Conservation (phyloP, 176 grass and related monocot genomes). For the Oryza glaberrima region DNA sequence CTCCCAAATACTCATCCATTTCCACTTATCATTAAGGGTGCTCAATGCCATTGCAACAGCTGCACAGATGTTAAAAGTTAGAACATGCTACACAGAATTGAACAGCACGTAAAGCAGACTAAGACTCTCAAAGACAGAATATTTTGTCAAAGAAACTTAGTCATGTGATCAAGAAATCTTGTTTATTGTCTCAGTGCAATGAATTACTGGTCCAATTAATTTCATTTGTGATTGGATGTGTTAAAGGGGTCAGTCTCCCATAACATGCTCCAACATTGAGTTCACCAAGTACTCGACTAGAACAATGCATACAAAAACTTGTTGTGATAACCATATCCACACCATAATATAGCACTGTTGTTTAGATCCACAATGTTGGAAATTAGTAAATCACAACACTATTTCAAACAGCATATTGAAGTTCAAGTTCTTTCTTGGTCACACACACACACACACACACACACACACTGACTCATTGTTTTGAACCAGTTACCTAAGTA, state of each 20-base stretch:
- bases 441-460: too few relatives aligned
- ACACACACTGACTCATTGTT: not conserved
- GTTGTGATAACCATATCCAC: not conserved
- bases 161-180: not conserved
- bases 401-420: not conserved
- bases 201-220: not conserved
- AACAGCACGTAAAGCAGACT: not conserved
- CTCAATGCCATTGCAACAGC: constrained; percentile 72
- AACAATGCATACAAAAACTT: constrained; percentile 8
- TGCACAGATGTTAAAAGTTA: constrained; percentile 39
- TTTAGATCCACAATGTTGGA: not conserved
- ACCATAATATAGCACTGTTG: not conserved
- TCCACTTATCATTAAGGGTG: constrained; percentile 59
- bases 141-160: not conserved
- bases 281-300: not conserved
- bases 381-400: not conserved
- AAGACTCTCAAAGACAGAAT: not conserved
- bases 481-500: constrained; percentile 5
- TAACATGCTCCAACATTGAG: not conserved
- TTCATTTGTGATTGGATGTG: not conserved
- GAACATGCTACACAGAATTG: constrained; percentile 17
- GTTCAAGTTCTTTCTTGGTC: not conserved
- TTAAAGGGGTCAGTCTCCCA: not conserved
- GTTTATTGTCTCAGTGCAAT: not conserved
- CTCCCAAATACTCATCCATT: constrained; percentile 92